phyloP scores from a whole-genome alignment of 192 early-diverging fungal species.

The Phycomyces nitens region DNA sequence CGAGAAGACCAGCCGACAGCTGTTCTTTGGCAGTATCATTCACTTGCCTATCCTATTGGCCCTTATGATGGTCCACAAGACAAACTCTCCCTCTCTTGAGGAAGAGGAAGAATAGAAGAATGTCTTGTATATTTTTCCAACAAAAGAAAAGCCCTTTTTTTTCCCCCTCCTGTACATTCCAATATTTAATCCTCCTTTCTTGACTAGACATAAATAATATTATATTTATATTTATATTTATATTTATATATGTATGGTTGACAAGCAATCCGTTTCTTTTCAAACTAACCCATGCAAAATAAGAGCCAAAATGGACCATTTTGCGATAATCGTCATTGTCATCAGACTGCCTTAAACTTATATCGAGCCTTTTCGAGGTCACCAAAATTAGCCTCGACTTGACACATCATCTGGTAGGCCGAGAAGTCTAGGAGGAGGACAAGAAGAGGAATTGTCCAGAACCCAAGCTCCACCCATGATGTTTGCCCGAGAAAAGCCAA shows the following conservation, averaged over 20 bases:
- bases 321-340: too few species aligned
- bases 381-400: constrained; percentile 7
- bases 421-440: constrained; percentile 8
- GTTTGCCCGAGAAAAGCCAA: not conserved
- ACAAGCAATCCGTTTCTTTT: not conserved
- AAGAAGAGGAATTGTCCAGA: constrained; percentile 13
- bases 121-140: not conserved
- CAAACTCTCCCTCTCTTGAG: constrained; percentile 5
- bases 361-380: constrained; percentile 7
- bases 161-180: constrained; percentile 5
- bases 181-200: not conserved
- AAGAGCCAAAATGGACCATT: too few species aligned
- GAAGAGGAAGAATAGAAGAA: constrained; percentile 17
- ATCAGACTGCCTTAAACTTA: constrained; percentile 16
- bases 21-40: constrained; percentile 90
- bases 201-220: constrained; percentile 7
- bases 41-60: constrained; percentile 85
- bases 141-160: not conserved
- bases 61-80: constrained; percentile 88
- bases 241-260: not conserved
- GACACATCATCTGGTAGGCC: constrained; percentile 15
- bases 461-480: constrained; percentile 4
- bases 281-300: not conserved
- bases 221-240: not conserved
- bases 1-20: constrained; percentile 77